Evolutionary conservation across 495 filamentous ascomycete genomes (phyloP), one percentile per base, ranked within the genome.

Genomic region (Penicillium fimorum): DNA sequence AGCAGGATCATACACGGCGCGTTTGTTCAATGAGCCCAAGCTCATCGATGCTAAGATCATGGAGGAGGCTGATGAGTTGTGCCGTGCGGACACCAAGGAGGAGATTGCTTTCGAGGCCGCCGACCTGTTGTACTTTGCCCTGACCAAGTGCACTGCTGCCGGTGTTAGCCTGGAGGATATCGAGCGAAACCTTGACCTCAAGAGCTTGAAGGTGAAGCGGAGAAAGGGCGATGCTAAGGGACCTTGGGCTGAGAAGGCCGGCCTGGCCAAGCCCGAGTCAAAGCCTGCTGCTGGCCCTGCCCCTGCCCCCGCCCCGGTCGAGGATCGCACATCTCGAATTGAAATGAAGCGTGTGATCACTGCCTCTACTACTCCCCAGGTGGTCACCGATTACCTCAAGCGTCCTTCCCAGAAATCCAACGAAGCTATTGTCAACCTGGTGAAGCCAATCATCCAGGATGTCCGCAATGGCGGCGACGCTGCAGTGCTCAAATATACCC

Each of bases 31-130:
- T 25, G 95, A 97, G 54, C 83, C 89, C 53, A 90, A 94, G 72
- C 82, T 97, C 18, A 76, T 96, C 15, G 81, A 88, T 33, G 95
- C 94, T 3, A 98, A 98, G 79, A 96, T 98, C 41, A 94, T 96
- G 87, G 94, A 98, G 72, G 94, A 98, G 69, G 94, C 94, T 3
- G 87, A 91, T 57, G 94, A 98, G 74, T 76, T 98, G 29, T 97
- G 94, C 75, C 82, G 89, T 47, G 94, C 94, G 13, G 81, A 79
- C 37, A 86, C 83, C 11, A 89, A 90, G 50, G 79, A 92, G 50
- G 90, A 97, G 18, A 80, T 97, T 45, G 88, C 94, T 13, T 94
- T 94, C 49, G 94, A 98, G 72, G 91, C 94, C 3, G 94, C 93
- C 13, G 94, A 98, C 67, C 77, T 98, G 50, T 82, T 98, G 22